Evolutionary conservation across 2,329 filamentous ascomycete species (phyloP).

Genomic region (Neoscytalidium dimidiatum): DNA sequence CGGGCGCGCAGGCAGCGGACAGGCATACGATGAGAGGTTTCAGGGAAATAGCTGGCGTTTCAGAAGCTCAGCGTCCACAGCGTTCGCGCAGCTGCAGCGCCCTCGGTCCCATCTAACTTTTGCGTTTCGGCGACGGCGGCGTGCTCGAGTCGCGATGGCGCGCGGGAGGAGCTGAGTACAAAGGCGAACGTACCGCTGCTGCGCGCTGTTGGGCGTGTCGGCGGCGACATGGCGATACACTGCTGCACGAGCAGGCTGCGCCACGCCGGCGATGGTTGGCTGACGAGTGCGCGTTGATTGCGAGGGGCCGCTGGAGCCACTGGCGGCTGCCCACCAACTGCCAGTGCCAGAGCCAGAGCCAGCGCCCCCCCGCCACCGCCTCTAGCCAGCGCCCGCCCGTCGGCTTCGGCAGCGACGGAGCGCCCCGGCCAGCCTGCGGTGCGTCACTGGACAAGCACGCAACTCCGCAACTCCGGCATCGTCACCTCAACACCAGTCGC

Average conservation of each 20-base stretch:
- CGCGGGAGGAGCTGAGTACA: background rate
- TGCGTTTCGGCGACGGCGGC: background rate
- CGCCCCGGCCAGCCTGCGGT: too few species aligned
- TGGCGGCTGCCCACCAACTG: too few species aligned
- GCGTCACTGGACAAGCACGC: background rate
- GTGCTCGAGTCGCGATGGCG: background rate
- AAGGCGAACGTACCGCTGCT: background rate
- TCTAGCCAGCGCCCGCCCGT: background rate
- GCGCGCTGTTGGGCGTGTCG: background rate
- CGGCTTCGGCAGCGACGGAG: background rate
- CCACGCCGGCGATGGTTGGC: background rate
- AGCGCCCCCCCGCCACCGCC: background rate
- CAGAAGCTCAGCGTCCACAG: background rate
- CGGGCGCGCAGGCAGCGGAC: slow-evolving; percentile 2
- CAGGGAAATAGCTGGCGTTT: slow-evolving; percentile 19
- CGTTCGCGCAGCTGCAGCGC: background rate
- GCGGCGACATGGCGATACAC: background rate
- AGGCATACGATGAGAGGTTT: slow-evolving; percentile 11
- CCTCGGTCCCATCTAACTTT: background rate
- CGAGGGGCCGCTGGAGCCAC: background rate
- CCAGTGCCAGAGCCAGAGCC: too few species aligned
- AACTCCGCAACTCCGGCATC: background rate
- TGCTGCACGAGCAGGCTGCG: background rate
- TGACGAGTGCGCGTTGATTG: background rate
- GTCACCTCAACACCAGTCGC: background rate